A percentile compares a stretch with the other conserved stretches of the same genome.
phyloP scores from a whole-genome alignment of 2,329 filamentous ascomycete species.

The Penicillium sp. region DNA sequence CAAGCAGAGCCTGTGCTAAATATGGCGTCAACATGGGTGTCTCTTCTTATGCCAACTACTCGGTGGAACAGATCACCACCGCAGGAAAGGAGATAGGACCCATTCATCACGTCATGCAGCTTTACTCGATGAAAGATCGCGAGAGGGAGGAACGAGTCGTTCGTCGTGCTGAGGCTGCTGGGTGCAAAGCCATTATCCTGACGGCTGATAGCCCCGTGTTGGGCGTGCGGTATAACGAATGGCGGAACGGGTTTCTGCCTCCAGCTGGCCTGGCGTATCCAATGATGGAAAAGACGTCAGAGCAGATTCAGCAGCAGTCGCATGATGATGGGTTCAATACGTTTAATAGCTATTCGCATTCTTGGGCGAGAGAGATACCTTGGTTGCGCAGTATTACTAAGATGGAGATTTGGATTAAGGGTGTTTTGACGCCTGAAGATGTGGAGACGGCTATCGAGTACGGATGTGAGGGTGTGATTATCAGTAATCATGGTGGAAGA shows the following conservation, averaged over 20 bases:
- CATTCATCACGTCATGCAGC: slow-evolving; percentile 26
- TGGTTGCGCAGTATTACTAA: slow-evolving; percentile 51
- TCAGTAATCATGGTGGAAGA: slow-evolving; percentile 41
- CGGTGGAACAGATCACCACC: slow-evolving; percentile 48
- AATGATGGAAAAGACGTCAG: slow-evolving; percentile 30
- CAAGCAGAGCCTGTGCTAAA: slow-evolving; percentile 47
- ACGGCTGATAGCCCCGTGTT: slow-evolving; percentile 57
- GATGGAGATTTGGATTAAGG: slow-evolving; percentile 44
- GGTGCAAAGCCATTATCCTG: slow-evolving; percentile 53
- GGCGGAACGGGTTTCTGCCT: slow-evolving; percentile 51
- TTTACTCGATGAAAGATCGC: slow-evolving; percentile 27
- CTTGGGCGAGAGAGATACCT: slow-evolving; percentile 51
- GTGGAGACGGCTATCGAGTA: slow-evolving; percentile 36
- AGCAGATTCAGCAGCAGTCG: slow-evolving; percentile 21
- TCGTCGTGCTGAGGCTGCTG: slow-evolving; percentile 31
- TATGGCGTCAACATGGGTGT: slow-evolving; percentile 49
- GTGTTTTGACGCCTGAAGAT: slow-evolving; percentile 35
- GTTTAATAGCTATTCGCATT: slow-evolving; percentile 26
- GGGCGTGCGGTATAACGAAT: slow-evolving; percentile 54
- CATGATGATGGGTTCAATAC: slow-evolving; percentile 26
- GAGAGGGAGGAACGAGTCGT: slow-evolving; percentile 27
- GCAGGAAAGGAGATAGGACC: slow-evolving; percentile 23
- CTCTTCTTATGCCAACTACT: slow-evolving; percentile 48
- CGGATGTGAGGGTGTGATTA: slow-evolving; percentile 37
- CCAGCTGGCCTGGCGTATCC: slow-evolving; percentile 44